Evolutionary conservation across 208 protist genomes (phyloP).

Genomic region (Leishmania guyanensis): DNA sequence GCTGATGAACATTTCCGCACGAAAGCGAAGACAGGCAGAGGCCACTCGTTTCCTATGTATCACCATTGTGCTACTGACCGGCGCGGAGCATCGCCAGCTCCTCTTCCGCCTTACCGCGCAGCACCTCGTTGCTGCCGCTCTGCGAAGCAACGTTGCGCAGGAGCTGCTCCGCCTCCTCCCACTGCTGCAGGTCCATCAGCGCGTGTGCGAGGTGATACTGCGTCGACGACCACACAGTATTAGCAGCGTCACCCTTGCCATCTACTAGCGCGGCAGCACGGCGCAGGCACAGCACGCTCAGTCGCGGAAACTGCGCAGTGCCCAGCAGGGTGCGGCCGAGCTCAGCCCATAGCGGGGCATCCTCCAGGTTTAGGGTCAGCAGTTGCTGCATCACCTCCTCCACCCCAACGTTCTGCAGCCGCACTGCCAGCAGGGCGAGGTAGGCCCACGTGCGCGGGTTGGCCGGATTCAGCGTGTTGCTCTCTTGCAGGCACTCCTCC

Average conservation of each 20-base stretch:
- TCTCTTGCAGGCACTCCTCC: conserved; percentile 90
- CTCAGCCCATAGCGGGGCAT: conserved; percentile 70
- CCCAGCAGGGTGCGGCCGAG: conserved; percentile 71
- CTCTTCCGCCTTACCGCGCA: conserved; percentile 76
- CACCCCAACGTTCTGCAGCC: conserved; percentile 51
- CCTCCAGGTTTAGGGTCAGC: conserved; percentile 57
- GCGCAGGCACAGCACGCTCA: conserved; percentile 64
- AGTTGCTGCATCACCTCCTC: conserved; percentile 69
- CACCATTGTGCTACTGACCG: not conserved
- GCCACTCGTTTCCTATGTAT: not conserved
- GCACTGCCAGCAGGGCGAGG: conserved; percentile 58
- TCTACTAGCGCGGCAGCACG: conserved; percentile 38
- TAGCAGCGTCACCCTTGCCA: not conserved
- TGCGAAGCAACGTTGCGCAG: conserved; percentile 41
- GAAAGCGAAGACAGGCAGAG: not conserved
- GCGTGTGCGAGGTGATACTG: conserved; percentile 74
- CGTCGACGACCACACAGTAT: conserved; percentile 28
- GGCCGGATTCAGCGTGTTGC: conserved; percentile 81
- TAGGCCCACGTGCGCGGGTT: conserved; percentile 91
- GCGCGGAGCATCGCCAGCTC: conserved; percentile 46
- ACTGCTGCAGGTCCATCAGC: conserved; percentile 41
- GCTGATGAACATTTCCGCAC: not conserved
- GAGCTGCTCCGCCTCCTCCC: conserved; percentile 56
- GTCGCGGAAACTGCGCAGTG: conserved; percentile 25
- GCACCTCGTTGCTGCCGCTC: conserved; percentile 52